Conservation (phyloP, 2,329 filamentous ascomycete species). For the Aspergillus sp. region DNA sequence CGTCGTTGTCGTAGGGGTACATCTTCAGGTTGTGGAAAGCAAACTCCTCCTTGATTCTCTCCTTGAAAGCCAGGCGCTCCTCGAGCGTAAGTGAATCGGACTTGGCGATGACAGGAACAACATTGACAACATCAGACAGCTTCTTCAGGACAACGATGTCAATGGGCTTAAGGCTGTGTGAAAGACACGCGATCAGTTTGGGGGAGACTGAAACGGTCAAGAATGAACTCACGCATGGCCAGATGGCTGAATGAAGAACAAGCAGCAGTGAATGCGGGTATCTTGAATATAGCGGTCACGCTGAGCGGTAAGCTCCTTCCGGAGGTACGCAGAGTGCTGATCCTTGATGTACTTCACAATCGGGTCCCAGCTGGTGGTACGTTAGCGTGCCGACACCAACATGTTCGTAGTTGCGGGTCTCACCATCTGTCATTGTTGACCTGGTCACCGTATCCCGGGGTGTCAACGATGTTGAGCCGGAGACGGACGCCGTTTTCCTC, state of each 20-base stretch:
- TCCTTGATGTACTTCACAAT: slow-evolving; percentile 99
- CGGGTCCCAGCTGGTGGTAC: slow-evolving; percentile 73
- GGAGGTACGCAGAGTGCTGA: slow-evolving; percentile 97
- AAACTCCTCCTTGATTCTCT: slow-evolving; percentile 99
- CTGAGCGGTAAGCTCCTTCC: slow-evolving; percentile 98
- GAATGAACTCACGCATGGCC: slow-evolving; percentile 68
- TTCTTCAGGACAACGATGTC: slow-evolving; percentile 99
- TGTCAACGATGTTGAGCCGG: slow-evolving; percentile 97
- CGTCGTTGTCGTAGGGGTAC: slow-evolving; percentile 99
- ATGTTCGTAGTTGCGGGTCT: slow-evolving; percentile 8
- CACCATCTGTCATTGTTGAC: slow-evolving; percentile 99
- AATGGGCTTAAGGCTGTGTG: slow-evolving; percentile 79
- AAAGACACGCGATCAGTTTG: slow-evolving; percentile 1
- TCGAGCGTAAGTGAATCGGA: slow-evolving; percentile 93
- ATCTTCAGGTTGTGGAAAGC: slow-evolving; percentile 99
- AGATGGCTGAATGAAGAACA: slow-evolving; percentile 99
- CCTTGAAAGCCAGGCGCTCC: slow-evolving; percentile 95
- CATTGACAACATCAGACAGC: slow-evolving; percentile 97
- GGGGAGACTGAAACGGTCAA: not conserved
- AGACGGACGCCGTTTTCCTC: slow-evolving; percentile 99
- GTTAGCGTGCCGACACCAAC: slow-evolving; percentile 19
- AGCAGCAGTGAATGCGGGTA: slow-evolving; percentile 97
- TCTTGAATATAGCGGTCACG: slow-evolving; percentile 99
- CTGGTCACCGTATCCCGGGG: slow-evolving; percentile 94
- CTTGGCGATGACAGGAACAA: slow-evolving; percentile 98